Evolutionary conservation across 208 protist genomes (phyloP), one percentile per base, ranked within the genome.

Genomic region (Spongospora subterranea): DNA sequence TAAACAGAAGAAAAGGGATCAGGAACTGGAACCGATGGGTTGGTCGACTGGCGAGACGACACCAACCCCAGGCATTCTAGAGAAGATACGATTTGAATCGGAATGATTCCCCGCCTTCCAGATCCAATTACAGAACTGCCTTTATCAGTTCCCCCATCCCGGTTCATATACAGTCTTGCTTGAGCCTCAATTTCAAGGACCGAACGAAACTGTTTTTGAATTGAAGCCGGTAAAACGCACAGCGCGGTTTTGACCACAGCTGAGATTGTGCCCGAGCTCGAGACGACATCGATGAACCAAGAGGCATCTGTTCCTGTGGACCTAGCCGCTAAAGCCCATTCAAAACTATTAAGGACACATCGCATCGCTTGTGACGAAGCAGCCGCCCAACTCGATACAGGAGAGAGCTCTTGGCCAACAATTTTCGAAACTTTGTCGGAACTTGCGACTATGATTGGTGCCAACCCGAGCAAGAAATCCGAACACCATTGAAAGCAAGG

Each of bases 1-100:
- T 82, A 82, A 39, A 17, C 40, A 20, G 71, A 6, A 20, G 71
- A 6, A 82, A 40, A 40, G 6, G 71, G 71, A n/a, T 82, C 71
- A 82, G 71, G 71, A 43, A 40, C n/a, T 6, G 71, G 35, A 60
- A 60, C 50, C 6, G 24, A 6, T 29, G 50, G 50, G 50, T 6
- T 24, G 13, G 50, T 6, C 6, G 50, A 24, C 6, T 6, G 24
- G 6, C 50, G 6, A 6, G 24, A 17, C 35, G 71, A n/a, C 6
- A 82, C 35, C 40, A 82, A 43, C 6, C 71, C 71, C n/a, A 82
- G 35, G 6, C 17, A 82, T n/a, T 82, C 71, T 35, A 82, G n/a
- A 82, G 71, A 82, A 20, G 71, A 82, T n/a, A 82, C 71, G 71
- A 82, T 82, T 35, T 82, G 71, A 45, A 35, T 13, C 71, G 71